Evolutionary conservation across 371 early-diverging fungal species (phyloP), one percentile per base, ranked within the genome.

Genomic region (Apophysomyces trapeziformis): DNA sequence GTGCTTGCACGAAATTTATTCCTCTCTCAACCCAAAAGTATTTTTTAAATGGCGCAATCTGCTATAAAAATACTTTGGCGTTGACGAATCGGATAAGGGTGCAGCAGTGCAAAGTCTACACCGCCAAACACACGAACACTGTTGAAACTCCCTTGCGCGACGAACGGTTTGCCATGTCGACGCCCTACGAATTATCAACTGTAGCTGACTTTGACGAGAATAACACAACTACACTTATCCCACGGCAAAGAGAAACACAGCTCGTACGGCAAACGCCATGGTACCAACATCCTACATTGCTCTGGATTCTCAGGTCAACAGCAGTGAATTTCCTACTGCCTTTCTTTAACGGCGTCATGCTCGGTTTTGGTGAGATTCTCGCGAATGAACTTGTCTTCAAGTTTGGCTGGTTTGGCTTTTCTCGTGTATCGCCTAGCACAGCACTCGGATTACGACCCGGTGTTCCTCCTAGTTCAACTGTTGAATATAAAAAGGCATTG

Each of bases 291-390:
- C 83, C 82, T 39, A 77, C 78, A 1, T 65, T 85, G 8, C 13
- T 79, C 7, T 77, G 76, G 73, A 54, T 78, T 4, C 38, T 84
- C 1, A 76, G 75, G 58, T 79, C 80, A n/a, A 72, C 83, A 5
- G 86, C 88, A 12, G 79, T 88, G 70, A 87, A 89, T 66, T 80
- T 89, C 57, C 14, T 90, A 13, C 73, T 92, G 9, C 93, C 93
- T 5, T 92, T 93, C 64, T 79, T 93, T 64, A 90, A 89, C 36
- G 93, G 93, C 36, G 88, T 92, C 57, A 92, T 93, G 88, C 77
- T 91, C 38, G 93, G 93, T 14, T 88, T 93, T 79, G 93, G 93
- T 59, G 93, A 93, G 74, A 92, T 93, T 38, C 84, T 90, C 59
- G 92, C 93, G 32, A 92, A 93, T 74, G 93, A 93, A 68, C 67